phyloP scores from a whole-genome alignment of 2,329 filamentous ascomycete species.

The Fusarium cyanostomum region DNA sequence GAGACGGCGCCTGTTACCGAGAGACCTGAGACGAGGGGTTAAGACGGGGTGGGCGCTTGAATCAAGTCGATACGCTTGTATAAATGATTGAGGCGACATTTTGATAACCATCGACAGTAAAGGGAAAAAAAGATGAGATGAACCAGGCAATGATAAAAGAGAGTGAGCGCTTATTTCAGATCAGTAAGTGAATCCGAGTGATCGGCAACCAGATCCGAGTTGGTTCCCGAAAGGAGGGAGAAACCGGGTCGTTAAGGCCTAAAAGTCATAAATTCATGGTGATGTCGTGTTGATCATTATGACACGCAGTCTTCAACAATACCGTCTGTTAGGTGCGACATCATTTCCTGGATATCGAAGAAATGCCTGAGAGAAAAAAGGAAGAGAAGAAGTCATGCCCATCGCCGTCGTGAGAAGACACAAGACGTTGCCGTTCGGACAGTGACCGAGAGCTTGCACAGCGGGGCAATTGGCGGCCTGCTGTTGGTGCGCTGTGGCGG shows the following conservation, averaged over 20 bases:
- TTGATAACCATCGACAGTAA: not conserved
- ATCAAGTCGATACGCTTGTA: constrained; percentile 16
- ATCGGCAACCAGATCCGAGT: constrained; percentile 12
- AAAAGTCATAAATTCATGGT: constrained; percentile 3
- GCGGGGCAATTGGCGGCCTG: constrained; percentile 33
- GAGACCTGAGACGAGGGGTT: constrained; percentile 36
- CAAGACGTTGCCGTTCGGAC: constrained; percentile 40
- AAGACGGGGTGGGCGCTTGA: constrained; percentile 21
- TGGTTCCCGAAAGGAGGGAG: constrained; percentile 11
- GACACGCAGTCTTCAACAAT: not conserved
- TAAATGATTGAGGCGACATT: constrained; percentile 14
- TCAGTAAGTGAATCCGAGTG: not conserved
- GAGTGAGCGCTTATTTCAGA: constrained; percentile 8
- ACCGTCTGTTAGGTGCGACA: not conserved
- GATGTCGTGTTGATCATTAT: not conserved
- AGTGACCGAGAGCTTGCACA: constrained; percentile 40
- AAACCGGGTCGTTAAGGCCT: constrained; percentile 29
- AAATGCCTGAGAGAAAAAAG: constrained; percentile 19
- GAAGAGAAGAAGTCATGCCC: constrained; percentile 22
- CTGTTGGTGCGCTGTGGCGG: constrained; percentile 30
- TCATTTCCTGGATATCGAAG: not conserved
- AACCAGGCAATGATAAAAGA: not conserved
- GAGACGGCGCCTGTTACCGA: constrained; percentile 44
- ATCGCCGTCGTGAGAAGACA: constrained; percentile 25
- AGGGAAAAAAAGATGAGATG: constrained; percentile 1